Conservation (phyloP, 73 alveolate genomes). For the Stentor coeruleus region DNA sequence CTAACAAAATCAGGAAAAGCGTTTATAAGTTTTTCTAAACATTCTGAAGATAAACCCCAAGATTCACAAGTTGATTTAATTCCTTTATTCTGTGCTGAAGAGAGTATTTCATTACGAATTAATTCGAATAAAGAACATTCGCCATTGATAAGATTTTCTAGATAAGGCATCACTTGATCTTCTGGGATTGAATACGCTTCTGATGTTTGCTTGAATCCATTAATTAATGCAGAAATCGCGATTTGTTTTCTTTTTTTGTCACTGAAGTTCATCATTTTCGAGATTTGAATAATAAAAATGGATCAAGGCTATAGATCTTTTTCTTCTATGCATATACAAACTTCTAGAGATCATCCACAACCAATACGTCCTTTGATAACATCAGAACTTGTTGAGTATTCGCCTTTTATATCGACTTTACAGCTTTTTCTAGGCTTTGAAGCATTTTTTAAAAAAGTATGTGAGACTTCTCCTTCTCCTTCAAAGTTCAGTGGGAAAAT, state of each 20-base stretch:
- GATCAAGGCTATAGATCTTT: not conserved
- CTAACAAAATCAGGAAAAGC: not conserved
- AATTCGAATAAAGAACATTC: not conserved
- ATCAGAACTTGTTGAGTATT: not conserved
- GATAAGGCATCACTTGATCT: not conserved
- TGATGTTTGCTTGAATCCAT: not conserved
- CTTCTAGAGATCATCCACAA: not conserved
- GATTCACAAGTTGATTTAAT: not conserved
- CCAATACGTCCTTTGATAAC: not conserved
- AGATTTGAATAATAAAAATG: not conserved
- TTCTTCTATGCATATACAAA: not conserved
- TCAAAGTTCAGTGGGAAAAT: slow-evolving; percentile 5
- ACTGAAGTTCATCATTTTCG: not conserved
- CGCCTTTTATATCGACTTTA: not conserved
- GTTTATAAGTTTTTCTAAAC: not conserved
- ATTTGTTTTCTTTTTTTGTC: not conserved
- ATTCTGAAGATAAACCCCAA: not conserved
- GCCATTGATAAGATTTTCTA: not conserved
- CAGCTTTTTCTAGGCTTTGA: not conserved
- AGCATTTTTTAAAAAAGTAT: not conserved
- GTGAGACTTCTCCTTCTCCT: not conserved
- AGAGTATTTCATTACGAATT: not conserved
- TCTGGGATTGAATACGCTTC: not conserved
- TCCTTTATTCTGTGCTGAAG: not conserved
- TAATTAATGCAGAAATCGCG: not conserved